Percentiles rank a stretch among this genome's conserved stretches.
phyloP scores from a whole-genome alignment of 2,329 filamentous ascomycete species.

The Thielaviopsis musarum region DNA sequence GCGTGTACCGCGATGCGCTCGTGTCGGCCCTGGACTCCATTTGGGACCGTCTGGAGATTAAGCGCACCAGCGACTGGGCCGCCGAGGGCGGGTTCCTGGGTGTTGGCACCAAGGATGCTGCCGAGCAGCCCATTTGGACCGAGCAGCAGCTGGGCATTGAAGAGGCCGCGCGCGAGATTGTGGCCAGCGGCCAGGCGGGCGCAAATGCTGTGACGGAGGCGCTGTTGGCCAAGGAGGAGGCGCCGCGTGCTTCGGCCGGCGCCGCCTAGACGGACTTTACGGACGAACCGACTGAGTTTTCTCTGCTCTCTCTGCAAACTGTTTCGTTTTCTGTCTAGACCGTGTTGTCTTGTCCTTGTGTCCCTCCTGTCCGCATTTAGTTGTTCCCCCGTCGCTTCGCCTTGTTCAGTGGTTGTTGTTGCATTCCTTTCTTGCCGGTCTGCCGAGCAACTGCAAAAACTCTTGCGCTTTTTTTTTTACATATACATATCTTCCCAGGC shows the following conservation, averaged over 20 bases:
- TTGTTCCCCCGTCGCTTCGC: no score
- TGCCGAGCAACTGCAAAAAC: not conserved
- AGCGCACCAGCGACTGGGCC: slow-evolving; percentile 85
- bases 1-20: slow-evolving; percentile 65
- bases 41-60: slow-evolving; percentile 77
- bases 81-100: slow-evolving; percentile 85
- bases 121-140: slow-evolving; percentile 69
- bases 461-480: not conserved
- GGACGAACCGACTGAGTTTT: no score
- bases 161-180: slow-evolving; percentile 45
- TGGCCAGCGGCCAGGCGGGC: slow-evolving; percentile 20
- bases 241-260: not conserved
- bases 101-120: slow-evolving; percentile 56
- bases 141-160: slow-evolving; percentile 70
- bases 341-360: no score
- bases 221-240: slow-evolving; percentile 6
- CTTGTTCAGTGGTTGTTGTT: not conserved
- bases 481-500: not conserved
- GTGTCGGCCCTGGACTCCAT: slow-evolving; percentile 72
- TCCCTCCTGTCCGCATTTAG: no score
- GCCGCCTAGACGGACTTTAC: no score
- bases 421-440: not conserved
- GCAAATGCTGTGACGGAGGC: slow-evolving; percentile 8
- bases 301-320: no score
- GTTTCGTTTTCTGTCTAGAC: no score